These are phyloP conservation scores for Talinum fruticosum DNA, from an alignment of 148 eudicot genomes.

Conservation along the genomic window DNA sequence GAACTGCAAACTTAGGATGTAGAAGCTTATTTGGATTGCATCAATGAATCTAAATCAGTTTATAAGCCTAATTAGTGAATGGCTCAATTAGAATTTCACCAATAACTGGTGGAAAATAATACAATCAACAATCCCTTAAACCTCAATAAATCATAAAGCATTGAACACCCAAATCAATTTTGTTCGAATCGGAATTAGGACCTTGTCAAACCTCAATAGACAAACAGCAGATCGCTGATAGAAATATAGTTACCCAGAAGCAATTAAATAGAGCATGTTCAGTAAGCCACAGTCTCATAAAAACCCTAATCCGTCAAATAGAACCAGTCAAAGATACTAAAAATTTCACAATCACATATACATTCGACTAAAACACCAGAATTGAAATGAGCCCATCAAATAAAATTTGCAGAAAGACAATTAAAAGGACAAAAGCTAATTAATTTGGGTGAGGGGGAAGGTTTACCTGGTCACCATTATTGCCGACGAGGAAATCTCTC, in stretches of 20 bases:
- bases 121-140: too few relatives aligned
- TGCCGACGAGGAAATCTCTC: constrained; percentile 37
- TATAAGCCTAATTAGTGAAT: too few relatives aligned
- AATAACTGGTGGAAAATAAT: too few relatives aligned
- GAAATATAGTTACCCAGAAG: not conserved
- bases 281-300: not conserved
- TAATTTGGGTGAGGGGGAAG: not conserved
- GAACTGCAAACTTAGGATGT: too few relatives aligned
- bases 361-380: not conserved
- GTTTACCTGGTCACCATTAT: constrained; percentile 35
- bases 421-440: not conserved
- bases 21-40: too few relatives aligned
- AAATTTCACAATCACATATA: not conserved
- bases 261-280: not conserved
- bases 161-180: not conserved
- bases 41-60: too few relatives aligned
- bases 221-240: too few relatives aligned
- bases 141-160: too few relatives aligned
- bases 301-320: not conserved
- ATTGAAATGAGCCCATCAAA: not conserved
- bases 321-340: too few relatives aligned
- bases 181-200: too few relatives aligned
- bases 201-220: too few relatives aligned
- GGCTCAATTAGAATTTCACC: too few relatives aligned
- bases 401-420: constrained; percentile 8